Conservation (phyloP, 257 asterid genomes). For the Sherardia arvensis region DNA sequence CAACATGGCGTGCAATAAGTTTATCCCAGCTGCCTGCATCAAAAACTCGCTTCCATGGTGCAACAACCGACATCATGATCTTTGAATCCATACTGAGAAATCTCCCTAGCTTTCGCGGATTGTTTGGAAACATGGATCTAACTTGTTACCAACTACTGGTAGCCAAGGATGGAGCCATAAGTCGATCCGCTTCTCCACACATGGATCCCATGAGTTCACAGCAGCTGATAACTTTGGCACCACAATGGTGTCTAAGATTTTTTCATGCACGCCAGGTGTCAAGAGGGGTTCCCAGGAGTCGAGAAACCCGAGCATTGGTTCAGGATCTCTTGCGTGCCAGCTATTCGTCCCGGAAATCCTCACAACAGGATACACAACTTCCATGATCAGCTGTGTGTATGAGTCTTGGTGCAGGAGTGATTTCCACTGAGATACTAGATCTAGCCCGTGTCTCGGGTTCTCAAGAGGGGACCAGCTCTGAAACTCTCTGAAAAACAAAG, state of each 20-base stretch:
- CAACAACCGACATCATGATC: too few relatives aligned
- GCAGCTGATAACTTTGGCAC: slow-evolving; percentile 73
- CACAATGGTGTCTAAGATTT: slow-evolving; percentile 48
- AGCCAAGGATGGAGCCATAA: slow-evolving; percentile 96
- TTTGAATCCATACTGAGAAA: too few relatives aligned
- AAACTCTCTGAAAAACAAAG: slow-evolving; percentile 66
- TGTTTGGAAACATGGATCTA: slow-evolving; percentile 70
- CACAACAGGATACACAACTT: slow-evolving; percentile 88
- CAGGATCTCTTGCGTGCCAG: slow-evolving; percentile 88
- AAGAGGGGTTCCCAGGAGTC: too few relatives aligned
- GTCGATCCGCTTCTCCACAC: slow-evolving; percentile 73
- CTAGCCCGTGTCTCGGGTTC: slow-evolving; percentile 72
- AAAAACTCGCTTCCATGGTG: slow-evolving; percentile 86
- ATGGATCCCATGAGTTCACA: slow-evolving; percentile 89
- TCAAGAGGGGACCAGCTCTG: slow-evolving; percentile 97
- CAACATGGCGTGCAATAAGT: slow-evolving; percentile 52
- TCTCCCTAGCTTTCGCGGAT: slow-evolving; percentile 63
- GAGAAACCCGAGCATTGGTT: slow-evolving; percentile 76
- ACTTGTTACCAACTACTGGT: slow-evolving; percentile 57
- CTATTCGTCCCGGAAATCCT: slow-evolving; percentile 87
- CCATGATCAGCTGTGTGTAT: slow-evolving; percentile 72
- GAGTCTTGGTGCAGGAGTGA: slow-evolving; percentile 47
- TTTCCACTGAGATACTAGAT: slow-evolving; percentile 61
- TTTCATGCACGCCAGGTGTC: slow-evolving; percentile 54
- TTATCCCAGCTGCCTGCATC: slow-evolving; percentile 88